Evolutionary conservation across 305 asterid species (phyloP), one percentile per base, ranked within the genome.

Genomic region (Rubia peregrina): DNA sequence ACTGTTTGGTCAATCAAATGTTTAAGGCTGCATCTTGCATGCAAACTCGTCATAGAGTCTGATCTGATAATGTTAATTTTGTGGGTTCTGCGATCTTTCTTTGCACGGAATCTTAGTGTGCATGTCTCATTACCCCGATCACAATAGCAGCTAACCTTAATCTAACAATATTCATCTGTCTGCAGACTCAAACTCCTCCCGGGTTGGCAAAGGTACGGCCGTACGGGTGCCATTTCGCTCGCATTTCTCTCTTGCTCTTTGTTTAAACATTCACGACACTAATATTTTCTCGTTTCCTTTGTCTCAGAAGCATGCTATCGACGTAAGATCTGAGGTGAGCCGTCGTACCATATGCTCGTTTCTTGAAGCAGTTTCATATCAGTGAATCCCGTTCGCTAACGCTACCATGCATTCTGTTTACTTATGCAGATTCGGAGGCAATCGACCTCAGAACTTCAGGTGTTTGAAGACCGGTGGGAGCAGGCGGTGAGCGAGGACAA

Each of bases 391-490:
- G 48, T 19, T 24, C 4, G 41, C 11, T 70, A 14, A 26, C 30
- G 66, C 2, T 71, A 38, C 53, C 16, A 4, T 60, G 16, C 8
- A 8, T 49, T 33, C 24, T n/a, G 1, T 57, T 24, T 38, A 3
- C 24, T 61, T 56, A 41, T 36, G 77, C 90, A 92, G 98, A 86
- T 92, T 49, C 80, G 98, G 77, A 87, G 89, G 79, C 92, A 87
- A 65, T 87, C 98, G 0, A 81, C 91, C 0, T 61, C 80, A 70
- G 98, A 92, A 78, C 90, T 85, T 51, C 83, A 81, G 38, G 80
- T 74, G 71, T 92, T 92, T 41, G 86, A 85, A 78, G 90, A 90
- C 33, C 77, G 98, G 46, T 92, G 98, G 98, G 88, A 90, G 48
- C 51, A 72, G 75, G 96, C 98, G 19, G 87, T 85, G 33, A 73